Base-by-base conservation (phyloP, 495 filamentous ascomycete genomes). In the Trichoderma virens region DNA sequence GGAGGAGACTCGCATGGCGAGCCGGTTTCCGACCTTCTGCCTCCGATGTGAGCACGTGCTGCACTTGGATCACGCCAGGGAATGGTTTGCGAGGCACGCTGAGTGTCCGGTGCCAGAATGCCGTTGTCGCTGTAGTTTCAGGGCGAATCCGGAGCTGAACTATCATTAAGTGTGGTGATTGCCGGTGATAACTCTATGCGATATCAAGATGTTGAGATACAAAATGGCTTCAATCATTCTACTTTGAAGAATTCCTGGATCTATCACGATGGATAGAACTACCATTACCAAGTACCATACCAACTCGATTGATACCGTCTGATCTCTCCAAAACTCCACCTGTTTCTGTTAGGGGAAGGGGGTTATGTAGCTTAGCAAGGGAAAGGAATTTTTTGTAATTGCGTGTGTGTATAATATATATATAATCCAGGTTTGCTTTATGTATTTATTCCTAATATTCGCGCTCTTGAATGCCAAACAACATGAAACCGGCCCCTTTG, bases 101-200 rank as follows among this genome's bases (percentile, higher is more conserved):
- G 85, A 93, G 67, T 98, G 94, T 75, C 91, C 94, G 0, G 90
- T 96, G 23, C 87, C 92, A 1, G 92, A 94, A 68, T 98, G 94
- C 74, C 79, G 82, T 68, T 98, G 94, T 74, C 83, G 86, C 68
- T 98, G 94, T 78, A 85, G 84, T 68, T 77, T 76, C 56, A 69
- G 75, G 66, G 74, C 74, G 27, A 80, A 80, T 62, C 78, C 78
- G 61, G 79, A 81, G 72, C 59, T 81, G 69, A 77, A 74, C 63
- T 82, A 82, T 67, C 71, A 66, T 20, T 80, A 65, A 32, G 56
- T 16, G 16, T 41, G 2, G 25, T 1, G 8, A 27, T 1, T 34
- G 45, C 18, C 18, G 45, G 18, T 27, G 45, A 27, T 11, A 54
- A 16, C 2, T 35, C 13, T 2, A 7, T 35, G 34, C 6, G 34